phyloP scores from a whole-genome alignment of 1,284 basidiomycete genomes.

The Porogramme epimiltina region DNA sequence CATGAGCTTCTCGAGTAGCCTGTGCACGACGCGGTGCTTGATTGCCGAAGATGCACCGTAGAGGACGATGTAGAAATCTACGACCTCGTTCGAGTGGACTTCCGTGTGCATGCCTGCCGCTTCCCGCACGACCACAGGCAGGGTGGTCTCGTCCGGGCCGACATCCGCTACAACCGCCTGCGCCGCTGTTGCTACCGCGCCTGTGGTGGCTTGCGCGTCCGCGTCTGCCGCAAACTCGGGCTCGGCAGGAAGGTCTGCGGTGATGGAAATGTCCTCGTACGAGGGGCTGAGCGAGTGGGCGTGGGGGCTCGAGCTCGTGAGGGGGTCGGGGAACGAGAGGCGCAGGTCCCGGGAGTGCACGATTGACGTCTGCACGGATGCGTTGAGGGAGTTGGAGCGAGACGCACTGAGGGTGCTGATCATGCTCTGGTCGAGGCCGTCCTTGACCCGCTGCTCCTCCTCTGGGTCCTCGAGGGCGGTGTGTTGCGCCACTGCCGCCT shows the following conservation, averaged over 20 bases:
- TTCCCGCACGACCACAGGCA: constrained; percentile 40
- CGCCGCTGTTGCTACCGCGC: constrained; percentile 30
- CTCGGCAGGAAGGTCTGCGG: constrained; percentile 15
- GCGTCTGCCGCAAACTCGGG: constrained; percentile 12
- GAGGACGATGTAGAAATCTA: constrained; percentile 58
- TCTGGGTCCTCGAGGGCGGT: constrained; percentile 35
- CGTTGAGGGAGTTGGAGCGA: constrained; percentile 56
- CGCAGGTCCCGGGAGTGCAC: constrained; percentile 69
- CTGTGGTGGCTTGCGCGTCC: constrained; percentile 5
- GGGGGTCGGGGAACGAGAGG: constrained; percentile 76
- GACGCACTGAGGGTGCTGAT: constrained; percentile 74
- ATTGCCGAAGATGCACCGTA: constrained; percentile 58
- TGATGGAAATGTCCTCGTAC: constrained; percentile 45
- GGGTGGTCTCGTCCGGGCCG: constrained; percentile 35
- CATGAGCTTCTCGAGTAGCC: constrained; percentile 47
- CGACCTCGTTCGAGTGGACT: constrained; percentile 17
- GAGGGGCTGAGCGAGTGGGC: constrained; percentile 54
- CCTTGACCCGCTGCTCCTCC: constrained; percentile 69
- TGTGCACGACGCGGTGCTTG: constrained; percentile 61
- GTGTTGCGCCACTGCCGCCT: constrained; percentile 28
- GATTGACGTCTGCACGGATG: constrained; percentile 45
- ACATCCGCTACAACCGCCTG: too few relatives aligned
- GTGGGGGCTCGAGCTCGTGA: constrained; percentile 67
- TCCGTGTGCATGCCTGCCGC: constrained; percentile 21
- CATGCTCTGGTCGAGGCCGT: constrained; percentile 76